Conservation (phyloP, 2,329 filamentous ascomycete species). For the Clonostachys rhizophaga region DNA sequence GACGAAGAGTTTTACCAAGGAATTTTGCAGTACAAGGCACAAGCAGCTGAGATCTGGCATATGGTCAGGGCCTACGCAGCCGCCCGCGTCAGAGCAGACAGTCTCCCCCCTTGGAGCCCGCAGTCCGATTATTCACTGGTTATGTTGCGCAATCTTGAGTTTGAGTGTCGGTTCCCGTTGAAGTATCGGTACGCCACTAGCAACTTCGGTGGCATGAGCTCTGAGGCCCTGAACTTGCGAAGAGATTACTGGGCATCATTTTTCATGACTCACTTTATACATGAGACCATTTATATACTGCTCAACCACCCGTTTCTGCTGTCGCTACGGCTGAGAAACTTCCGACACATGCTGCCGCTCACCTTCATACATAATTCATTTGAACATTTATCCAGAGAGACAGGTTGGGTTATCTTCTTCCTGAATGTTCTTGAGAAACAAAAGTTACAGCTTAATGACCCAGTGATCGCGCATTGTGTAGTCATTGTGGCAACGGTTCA, state of each 20-base stretch:
- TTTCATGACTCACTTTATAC: slow-evolving; percentile 46
- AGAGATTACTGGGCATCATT: slow-evolving; percentile 49
- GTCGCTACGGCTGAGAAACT: slow-evolving; percentile 43
- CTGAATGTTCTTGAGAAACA: slow-evolving; percentile 37
- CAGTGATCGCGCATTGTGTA: slow-evolving; percentile 34
- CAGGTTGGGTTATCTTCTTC: slow-evolving; percentile 47
- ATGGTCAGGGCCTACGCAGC: slow-evolving; percentile 40
- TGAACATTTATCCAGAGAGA: slow-evolving; percentile 43
- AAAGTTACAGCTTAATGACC: slow-evolving; percentile 32
- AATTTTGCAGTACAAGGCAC: slow-evolving; percentile 37
- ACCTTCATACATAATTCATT: slow-evolving; percentile 49
- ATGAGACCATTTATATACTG: slow-evolving; percentile 45
- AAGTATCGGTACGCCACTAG: slow-evolving; percentile 44
- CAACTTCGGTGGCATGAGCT: slow-evolving; percentile 32
- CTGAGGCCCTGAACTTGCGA: slow-evolving; percentile 33
- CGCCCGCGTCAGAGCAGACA: slow-evolving; percentile 33
- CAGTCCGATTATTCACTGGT: slow-evolving; percentile 48
- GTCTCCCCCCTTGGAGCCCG: slow-evolving; percentile 33
- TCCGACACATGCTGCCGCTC: slow-evolving; percentile 45
- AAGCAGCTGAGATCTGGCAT: slow-evolving; percentile 39
- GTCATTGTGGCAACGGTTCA: slow-evolving; percentile 49
- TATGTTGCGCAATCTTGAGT: slow-evolving; percentile 42
- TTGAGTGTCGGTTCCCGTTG: slow-evolving; percentile 44
- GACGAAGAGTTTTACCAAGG: slow-evolving; percentile 19
- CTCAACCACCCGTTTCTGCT: slow-evolving; percentile 50